Base-by-base conservation (phyloP, 2,329 filamentous ascomycete species). In the Thelonectria olida region DNA sequence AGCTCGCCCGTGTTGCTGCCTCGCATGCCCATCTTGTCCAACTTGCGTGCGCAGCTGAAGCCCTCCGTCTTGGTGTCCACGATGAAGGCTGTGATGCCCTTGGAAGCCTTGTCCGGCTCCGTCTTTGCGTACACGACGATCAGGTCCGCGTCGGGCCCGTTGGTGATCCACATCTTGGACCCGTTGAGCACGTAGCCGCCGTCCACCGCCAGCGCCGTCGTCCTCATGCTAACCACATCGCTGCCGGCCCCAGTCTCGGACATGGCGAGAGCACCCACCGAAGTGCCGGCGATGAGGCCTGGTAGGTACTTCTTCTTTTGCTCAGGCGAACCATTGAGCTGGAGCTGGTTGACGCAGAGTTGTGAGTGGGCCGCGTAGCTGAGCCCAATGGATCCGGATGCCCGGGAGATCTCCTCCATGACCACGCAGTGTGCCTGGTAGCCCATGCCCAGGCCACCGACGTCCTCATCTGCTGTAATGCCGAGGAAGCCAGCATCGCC, bases 91-190 rank as follows among this genome's bases (percentile, higher is more conserved):
- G 95, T 97, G 76, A 99, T 97, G 58, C 96, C 96, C 80, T 95
- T 97, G 66, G 90, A 92, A 2, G 83, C 93, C 62, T 87, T 89
- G 12, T 90, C 85, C 1, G 94, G 94, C 59, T 90, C 85, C 1
- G 95, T 97, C 83, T 98, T 98, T 54, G 95, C 95, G 77, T 99
- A 99, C n/a, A 99, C 93, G 55, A 99, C 88, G 56, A 98, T 89
- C 41, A 91, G 84, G 76, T 97, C 87, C n/a, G 96, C 96, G 75
- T 98, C 94, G 1, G 95, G 95, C 5, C 95, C 92, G 78, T 99
- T 99, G 64, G 95, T 99, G 75, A 99, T 99, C 95, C 95, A 99
- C 95, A 98, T 97, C 84, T 99, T 97, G 62, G 90, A 92, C 28
- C 94, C 95, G 73, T 94, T 93, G 56, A 99, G 82, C 19, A 94